Conservation (phyloP, 2,329 filamentous ascomycete species). For the Apiospora phragmitis region DNA sequence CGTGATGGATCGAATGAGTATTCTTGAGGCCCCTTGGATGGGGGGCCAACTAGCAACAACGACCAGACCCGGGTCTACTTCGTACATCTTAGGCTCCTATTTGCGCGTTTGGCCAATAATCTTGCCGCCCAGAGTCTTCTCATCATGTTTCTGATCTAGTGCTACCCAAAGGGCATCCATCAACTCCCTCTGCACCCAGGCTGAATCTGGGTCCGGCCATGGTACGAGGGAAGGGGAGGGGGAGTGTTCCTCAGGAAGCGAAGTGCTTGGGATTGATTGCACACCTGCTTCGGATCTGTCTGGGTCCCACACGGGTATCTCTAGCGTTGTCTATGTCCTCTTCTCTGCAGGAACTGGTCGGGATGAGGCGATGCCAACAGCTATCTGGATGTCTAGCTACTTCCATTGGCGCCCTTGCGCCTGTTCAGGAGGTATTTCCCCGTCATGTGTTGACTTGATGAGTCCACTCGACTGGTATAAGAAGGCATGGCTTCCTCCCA, state of each 20-base stretch:
- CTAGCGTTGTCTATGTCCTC: not conserved
- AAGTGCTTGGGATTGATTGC: not conserved
- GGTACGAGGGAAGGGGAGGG: not conserved
- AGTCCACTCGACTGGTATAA: not conserved
- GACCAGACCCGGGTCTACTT: not conserved
- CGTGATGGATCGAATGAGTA: not conserved
- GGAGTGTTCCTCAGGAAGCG: not conserved
- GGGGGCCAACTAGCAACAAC: not conserved
- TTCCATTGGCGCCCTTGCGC: not conserved
- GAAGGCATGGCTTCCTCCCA: not conserved
- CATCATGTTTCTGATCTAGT: not conserved
- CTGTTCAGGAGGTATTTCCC: not conserved
- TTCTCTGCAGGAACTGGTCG: not conserved
- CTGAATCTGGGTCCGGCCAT: not conserved
- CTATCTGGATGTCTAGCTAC: not conserved
- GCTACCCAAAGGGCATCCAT: not conserved
- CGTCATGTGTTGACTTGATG: not conserved
- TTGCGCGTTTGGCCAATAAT: constrained; percentile 13
- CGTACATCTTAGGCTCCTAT: not conserved
- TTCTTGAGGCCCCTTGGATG: not conserved
- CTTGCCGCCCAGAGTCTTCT: not conserved
- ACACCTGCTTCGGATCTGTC: constrained; percentile 2
- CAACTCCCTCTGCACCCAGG: not conserved
- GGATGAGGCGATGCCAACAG: not conserved
- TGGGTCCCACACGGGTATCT: constrained; percentile 1